Evolutionary conservation across 2,329 filamentous ascomycete species (phyloP).

Genomic region (Plectosphaerella cucumerina): DNA sequence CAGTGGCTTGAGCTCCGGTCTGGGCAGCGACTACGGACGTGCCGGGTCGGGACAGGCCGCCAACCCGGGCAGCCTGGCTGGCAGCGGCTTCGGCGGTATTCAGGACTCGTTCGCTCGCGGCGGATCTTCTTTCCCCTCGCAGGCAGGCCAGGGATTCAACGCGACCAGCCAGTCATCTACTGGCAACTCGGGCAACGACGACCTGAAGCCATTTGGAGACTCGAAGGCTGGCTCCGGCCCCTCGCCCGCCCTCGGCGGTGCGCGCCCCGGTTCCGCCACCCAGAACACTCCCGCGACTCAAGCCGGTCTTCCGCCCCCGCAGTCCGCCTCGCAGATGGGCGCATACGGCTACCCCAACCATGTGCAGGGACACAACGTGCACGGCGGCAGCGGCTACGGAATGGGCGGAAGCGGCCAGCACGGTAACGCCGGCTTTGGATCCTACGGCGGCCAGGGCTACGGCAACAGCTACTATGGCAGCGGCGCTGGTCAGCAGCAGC

Average conservation of each 20-base stretch:
- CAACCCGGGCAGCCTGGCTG: conserved; percentile 43
- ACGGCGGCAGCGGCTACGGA: conserved; percentile 51
- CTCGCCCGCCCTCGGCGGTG: conserved; percentile 51
- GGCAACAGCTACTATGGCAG: conserved; percentile 39
- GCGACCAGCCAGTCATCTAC: conserved; percentile 42
- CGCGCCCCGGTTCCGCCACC: conserved; percentile 54
- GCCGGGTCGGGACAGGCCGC: conserved; percentile 44
- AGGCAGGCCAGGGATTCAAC: conserved; percentile 47
- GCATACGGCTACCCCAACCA: conserved; percentile 55
- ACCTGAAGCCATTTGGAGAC: conserved; percentile 57
- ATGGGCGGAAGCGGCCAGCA: conserved; percentile 51
- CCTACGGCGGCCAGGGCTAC: conserved; percentile 44
- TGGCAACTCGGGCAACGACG: conserved; percentile 40
- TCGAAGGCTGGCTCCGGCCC: conserved; percentile 49
- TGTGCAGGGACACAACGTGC: conserved; percentile 45
- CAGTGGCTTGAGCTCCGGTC: conserved; percentile 42
- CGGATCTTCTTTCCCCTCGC: conserved; percentile 50
- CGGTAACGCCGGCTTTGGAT: conserved; percentile 48
- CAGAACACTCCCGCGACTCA: conserved; percentile 47
- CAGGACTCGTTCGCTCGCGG: conserved; percentile 54
- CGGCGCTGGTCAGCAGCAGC: conserved; percentile 31
- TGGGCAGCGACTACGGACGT: conserved; percentile 51
- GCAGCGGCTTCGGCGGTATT: conserved; percentile 45
- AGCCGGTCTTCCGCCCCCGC: conserved; percentile 50
- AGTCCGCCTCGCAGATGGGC: conserved; percentile 51